Conservation (phyloP, 768 basidiomycete species). For the Russula virescens region DNA sequence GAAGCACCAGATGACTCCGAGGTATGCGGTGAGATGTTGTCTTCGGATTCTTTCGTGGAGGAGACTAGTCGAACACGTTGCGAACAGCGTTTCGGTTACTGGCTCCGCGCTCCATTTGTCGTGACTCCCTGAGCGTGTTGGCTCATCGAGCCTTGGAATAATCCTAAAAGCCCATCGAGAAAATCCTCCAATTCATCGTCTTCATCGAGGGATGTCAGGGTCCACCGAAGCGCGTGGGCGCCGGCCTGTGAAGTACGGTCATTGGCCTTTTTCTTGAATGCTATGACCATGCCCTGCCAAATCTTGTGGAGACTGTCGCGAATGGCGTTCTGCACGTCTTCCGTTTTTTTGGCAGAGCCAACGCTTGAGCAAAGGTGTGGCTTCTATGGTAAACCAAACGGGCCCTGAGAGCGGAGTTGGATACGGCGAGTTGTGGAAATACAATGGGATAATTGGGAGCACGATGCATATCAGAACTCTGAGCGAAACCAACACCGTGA, state of each 20-base stretch:
- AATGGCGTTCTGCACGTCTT: neutral
- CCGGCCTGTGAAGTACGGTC: neutral
- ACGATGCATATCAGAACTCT: constrained; percentile 5
- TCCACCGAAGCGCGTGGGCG: constrained; percentile 5
- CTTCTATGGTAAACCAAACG: constrained; percentile 5
- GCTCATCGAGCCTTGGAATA: neutral
- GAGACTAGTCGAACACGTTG: constrained; percentile 6
- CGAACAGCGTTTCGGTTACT: neutral
- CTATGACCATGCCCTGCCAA: constrained; percentile 1
- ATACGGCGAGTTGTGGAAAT: constrained; percentile 16
- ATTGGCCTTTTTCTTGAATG: neutral
- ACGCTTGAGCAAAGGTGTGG: constrained; percentile 1
- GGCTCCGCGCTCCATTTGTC: neutral
- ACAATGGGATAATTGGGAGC: constrained; percentile 15
- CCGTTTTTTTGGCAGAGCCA: neutral
- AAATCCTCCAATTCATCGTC: constrained; percentile 14
- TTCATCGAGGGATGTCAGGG: constrained; percentile 9
- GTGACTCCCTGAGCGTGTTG: neutral
- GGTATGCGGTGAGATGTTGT: constrained; percentile 8
- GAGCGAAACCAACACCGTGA: neutral
- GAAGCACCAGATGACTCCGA: constrained; percentile 14
- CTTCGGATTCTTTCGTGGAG: constrained; percentile 1
- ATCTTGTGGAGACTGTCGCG: neutral
- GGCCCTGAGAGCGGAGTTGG: constrained; percentile 16
- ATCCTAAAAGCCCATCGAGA: constrained; percentile 7